Base-by-base conservation (phyloP, 345 rosid genomes). In the Euphorbia peplus region DNA sequence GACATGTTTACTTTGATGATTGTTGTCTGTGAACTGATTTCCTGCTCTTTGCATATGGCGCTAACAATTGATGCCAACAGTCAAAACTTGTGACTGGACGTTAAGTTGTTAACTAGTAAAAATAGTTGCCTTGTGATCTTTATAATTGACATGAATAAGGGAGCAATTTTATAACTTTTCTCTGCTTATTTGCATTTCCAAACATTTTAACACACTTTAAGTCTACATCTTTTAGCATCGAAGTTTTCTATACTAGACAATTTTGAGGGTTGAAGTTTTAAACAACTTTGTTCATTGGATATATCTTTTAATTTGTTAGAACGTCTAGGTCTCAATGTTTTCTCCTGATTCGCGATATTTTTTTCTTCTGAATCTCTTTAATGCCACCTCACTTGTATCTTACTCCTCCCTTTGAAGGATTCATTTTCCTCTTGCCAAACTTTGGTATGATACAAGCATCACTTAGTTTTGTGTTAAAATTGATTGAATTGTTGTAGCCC, bases 381-480 rank as follows among this genome's bases (percentile, higher is more conserved):
- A 48, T 66, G 60, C 26, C 21, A 10, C 39, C 25, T 21, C 32
- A 35, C 48, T 11, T 53, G 25, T 10, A 10, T 46, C 35, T 16
- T n/a, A 32, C 30, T 41, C 18, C 3, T 57, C 32, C 15, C 53
- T 18, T 22, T n/a, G 37, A 26, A 16, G 11, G 26, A 25, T 15
- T 24, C 1, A 18, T 13, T 39, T 32, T 55, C 10, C 10, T 68
- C 47, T 56, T 12, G 14, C 3, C n/a, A 26, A 11, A 26, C 18
- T 25, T 16, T 35, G 52, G 56, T 16, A 67, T 54, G 35, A 29
- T 64, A 26, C 55, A 29, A 48, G 16, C 62, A 58, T 68, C 61
- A 21, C 11, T 22, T n/a, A 28, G 4, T 50, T 30, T 19, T 65
- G 29, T 4, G 35, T 13, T 55, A 18, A 15, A 11, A 1, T 35